Evolutionary conservation across 2,329 filamentous ascomycete genomes (phyloP).

Genomic region (Paraphaeosphaeria sporulosa): DNA sequence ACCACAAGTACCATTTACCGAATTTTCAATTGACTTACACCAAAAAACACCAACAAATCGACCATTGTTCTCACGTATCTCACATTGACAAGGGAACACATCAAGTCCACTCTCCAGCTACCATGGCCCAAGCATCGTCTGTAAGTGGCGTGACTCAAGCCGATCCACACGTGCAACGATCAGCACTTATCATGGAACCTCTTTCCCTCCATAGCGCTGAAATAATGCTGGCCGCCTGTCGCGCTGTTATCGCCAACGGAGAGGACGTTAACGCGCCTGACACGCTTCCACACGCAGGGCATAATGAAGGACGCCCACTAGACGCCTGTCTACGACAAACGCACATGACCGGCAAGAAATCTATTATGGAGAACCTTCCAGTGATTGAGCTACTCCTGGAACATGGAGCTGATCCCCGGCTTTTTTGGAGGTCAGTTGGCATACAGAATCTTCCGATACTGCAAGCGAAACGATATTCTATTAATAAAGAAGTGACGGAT

Average conservation of each 20-base stretch:
- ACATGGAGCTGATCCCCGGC: constrained; percentile 81
- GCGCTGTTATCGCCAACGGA: constrained; percentile 18
- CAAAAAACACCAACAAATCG: too few species aligned
- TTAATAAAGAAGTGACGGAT: constrained; percentile 11
- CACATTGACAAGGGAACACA: too few species aligned
- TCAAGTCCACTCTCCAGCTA: too few species aligned
- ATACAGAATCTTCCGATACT: not conserved
- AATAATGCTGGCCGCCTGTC: constrained; percentile 16
- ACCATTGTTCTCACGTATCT: too few species aligned
- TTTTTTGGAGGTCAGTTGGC: constrained; percentile 9
- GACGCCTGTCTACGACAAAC: constrained; percentile 16
- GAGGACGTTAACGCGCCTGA: constrained; percentile 19
- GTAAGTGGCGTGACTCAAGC: not conserved
- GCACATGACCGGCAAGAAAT: constrained; percentile 15
- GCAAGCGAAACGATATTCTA: constrained; percentile 13
- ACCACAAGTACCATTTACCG: too few species aligned
- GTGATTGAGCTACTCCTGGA: constrained; percentile 88
- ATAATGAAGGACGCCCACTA: constrained; percentile 20
- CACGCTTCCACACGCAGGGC: constrained; percentile 8
- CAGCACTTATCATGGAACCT: constrained; percentile 16
- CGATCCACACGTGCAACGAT: constrained; percentile 8
- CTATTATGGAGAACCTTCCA: constrained; percentile 23
- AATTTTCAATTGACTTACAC: too few species aligned
- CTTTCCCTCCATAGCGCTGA: constrained; percentile 9
- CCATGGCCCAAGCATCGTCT: too few species aligned